phyloP scores from a whole-genome alignment of 225 moss, liverwort and hornwort genomes.

The Rhytidiadelphus loreus region DNA sequence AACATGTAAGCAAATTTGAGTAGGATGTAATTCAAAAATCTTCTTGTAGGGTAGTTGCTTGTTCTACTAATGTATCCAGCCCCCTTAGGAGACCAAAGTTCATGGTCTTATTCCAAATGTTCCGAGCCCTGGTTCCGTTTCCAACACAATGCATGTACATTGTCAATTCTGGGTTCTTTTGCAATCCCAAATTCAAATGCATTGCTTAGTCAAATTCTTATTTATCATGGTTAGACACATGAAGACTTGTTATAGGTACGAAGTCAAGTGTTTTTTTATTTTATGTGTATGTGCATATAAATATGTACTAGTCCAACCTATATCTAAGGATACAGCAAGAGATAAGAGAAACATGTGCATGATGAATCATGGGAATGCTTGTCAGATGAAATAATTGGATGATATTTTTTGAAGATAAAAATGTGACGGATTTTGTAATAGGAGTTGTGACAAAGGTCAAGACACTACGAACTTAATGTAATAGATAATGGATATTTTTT shows the following conservation, averaged over 20 bases:
- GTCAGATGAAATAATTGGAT: too few relatives aligned
- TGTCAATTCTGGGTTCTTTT: not conserved
- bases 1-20: not conserved
- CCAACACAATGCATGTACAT: rapidly evolving
- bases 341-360: too few relatives aligned
- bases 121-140: rapidly evolving
- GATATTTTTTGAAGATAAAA: too few relatives aligned
- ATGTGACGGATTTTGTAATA: rapidly evolving
- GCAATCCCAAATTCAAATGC: not conserved
- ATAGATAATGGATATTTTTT: not conserved
- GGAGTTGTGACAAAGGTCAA: too few relatives aligned
- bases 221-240: not conserved
- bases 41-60: not conserved
- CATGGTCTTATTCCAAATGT: not conserved
- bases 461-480: too few relatives aligned
- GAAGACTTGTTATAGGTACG: rapidly evolving
- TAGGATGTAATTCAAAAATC: not conserved
- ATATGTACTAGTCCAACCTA: not conserved
- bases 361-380: too few relatives aligned
- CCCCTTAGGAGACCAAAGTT: too few relatives aligned
- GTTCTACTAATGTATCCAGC: not conserved
- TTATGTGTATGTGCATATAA: not conserved
- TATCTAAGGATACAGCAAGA: too few relatives aligned
- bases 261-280: not conserved
- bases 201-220: not conserved